These are phyloP conservation scores for Aspergillus terreus DNA, from an alignment of 2,329 filamentous ascomycete species.

Conservation along the genomic window DNA sequence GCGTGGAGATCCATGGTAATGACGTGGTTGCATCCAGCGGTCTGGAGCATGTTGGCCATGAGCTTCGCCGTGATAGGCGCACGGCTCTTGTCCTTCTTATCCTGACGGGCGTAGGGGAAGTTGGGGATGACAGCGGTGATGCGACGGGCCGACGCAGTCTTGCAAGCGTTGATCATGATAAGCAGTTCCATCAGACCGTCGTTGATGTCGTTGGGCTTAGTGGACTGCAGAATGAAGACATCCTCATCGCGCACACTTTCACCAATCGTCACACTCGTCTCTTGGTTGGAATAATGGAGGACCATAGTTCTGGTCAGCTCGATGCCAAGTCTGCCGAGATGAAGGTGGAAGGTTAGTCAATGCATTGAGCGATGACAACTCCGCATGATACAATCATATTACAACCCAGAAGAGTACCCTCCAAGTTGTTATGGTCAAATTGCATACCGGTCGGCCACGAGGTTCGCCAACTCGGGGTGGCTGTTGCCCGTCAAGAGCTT, in stretches of 20 bases:
- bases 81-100: constrained; percentile 94
- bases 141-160: constrained; percentile 76
- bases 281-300: constrained; percentile 63
- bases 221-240: constrained; percentile 95
- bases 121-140: constrained; percentile 96
- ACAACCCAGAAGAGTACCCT: neutral
- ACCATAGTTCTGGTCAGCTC: constrained; percentile 67
- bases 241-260: constrained; percentile 97
- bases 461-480: constrained; percentile 67
- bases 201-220: constrained; percentile 93
- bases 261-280: constrained; percentile 74
- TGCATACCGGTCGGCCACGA: constrained; percentile 63
- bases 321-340: constrained; percentile 54
- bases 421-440: neutral
- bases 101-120: constrained; percentile 93
- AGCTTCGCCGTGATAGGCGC: constrained; percentile 96
- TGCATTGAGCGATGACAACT: neutral
- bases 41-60: constrained; percentile 96
- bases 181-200: constrained; percentile 97
- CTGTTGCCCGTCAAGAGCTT: constrained; percentile 73
- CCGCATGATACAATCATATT: neutral
- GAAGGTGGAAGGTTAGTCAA: constrained; percentile 7
- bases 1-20: constrained; percentile 97
- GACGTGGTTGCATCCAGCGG: constrained; percentile 86
- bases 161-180: constrained; percentile 97